Evolutionary conservation across 352 stramenopile species (phyloP), one percentile per base, ranked within the genome.

Genomic region (Pythium guiyangense): DNA sequence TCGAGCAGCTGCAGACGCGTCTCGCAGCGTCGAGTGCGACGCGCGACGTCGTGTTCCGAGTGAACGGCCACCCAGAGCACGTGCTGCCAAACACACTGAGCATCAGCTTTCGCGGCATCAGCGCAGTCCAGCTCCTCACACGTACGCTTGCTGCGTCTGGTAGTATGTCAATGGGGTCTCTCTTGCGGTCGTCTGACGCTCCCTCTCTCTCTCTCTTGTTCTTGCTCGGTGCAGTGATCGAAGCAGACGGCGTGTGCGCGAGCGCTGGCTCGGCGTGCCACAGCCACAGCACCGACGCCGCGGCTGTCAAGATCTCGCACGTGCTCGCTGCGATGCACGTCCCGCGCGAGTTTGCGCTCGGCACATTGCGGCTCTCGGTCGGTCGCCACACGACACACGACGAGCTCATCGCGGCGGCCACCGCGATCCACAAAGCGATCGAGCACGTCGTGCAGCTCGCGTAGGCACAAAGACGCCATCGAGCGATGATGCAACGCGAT

Each of bases 21-120:
- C 85, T 70, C 34, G 61, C 65, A 27, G 20, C 49, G 2, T 34
- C 29, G 48, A 43, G n/a, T 17, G 12, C 39, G 35, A 64, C 72
- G 9, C 64, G 53, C 39, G 69, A 74, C 37, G 64, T 93, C 42
- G 69, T 65, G 50, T 82, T 95, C 57, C 72, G 74, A 53, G 73
- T 88, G 9, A 97, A 98, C 62, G 92, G 90, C 42, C 90, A 94
- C 25, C 73, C 75, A 2, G 69, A 88, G 42, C 46, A 79, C 8
- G 72, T 90, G 56, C 76, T 99, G 35, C 96, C 96, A 4, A 99
- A 99, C 77, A 99, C 96, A 22, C 80, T 99, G 25, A 98, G 90
- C 59, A 90, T 99, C 48, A 93, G 92, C 45, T 89, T 99, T 57
- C 70, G 83, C 49, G 78, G 88, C 63, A 66, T 98, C 37, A 73